These are phyloP conservation scores for Penicillium sp. DNA, from an alignment of 2,329 filamentous ascomycete species.

Conservation along the genomic window DNA sequence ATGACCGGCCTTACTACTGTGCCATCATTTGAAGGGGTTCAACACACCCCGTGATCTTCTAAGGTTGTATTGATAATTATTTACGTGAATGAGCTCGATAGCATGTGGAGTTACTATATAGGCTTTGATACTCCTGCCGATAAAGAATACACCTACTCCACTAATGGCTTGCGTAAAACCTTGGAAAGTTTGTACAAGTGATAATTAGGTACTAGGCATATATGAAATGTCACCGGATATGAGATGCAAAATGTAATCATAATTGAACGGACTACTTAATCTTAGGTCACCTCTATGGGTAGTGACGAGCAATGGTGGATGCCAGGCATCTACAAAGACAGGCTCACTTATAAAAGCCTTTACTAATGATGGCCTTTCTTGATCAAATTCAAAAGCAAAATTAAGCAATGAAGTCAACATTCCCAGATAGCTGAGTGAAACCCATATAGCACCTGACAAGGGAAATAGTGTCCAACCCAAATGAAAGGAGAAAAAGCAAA, in stretches of 20 bases:
- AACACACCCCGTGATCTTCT: background rate
- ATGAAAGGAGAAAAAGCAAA: background rate
- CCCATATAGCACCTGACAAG: no score
- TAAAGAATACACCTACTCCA: background rate
- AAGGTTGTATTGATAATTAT: background rate
- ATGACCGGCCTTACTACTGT: background rate
- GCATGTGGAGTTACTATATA: background rate
- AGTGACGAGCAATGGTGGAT: background rate
- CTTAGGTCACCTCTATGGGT: no score
- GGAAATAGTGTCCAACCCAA: background rate
- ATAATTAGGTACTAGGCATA: background rate
- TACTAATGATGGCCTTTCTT: background rate
- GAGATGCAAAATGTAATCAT: background rate
- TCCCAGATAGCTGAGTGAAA: background rate
- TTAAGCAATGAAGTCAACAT: no score
- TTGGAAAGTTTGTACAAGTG: no score
- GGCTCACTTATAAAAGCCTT: background rate
- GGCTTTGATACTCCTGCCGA: background rate
- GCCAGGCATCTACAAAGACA: background rate
- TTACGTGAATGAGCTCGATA: background rate
- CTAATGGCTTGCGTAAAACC: background rate
- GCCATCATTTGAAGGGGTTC: background rate
- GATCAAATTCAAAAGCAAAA: background rate
- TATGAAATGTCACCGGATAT: background rate
- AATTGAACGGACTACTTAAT: background rate